Conservation (phyloP, 2,329 filamentous ascomycete species). For the Colletotrichum zoysiae region DNA sequence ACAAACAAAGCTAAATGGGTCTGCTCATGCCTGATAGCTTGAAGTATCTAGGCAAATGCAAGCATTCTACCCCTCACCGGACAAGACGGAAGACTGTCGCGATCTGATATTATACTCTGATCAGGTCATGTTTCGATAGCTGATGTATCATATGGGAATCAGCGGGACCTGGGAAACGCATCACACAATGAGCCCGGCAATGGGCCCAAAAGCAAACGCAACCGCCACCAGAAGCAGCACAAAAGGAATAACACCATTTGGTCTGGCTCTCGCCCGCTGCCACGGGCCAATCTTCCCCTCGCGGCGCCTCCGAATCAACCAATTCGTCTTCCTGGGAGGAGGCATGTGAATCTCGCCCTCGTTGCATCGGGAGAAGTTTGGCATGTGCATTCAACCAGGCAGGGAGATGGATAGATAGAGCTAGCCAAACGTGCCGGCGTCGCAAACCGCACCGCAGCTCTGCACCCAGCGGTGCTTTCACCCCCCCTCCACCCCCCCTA, state of each 20-base stretch:
- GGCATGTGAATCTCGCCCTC: constrained; percentile 19
- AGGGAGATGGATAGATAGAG: neutral
- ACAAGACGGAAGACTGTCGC: neutral
- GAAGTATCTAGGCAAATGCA: no score
- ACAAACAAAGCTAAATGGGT: neutral
- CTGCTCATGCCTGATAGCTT: neutral
- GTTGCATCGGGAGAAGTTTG: constrained; percentile 2
- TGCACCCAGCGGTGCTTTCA: neutral
- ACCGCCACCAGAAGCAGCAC: neutral
- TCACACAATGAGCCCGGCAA: neutral
- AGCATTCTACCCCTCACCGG: neutral
- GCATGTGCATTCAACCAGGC: constrained; percentile 10
- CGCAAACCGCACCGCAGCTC: neutral
- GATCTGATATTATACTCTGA: neutral
- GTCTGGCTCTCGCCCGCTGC: neutral
- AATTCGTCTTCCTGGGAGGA: neutral
- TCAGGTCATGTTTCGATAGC: neutral
- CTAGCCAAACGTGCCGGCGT: constrained; percentile 7
- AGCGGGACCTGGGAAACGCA: neutral
- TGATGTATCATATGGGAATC: neutral
- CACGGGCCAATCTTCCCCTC: neutral
- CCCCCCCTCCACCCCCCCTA: neutral
- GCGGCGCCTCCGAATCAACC: neutral
- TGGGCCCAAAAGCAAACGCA: neutral
- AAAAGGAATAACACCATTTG: neutral